phyloP scores from a whole-genome alignment of 805 yeast genomes.

The Starmerella stigmatis region DNA sequence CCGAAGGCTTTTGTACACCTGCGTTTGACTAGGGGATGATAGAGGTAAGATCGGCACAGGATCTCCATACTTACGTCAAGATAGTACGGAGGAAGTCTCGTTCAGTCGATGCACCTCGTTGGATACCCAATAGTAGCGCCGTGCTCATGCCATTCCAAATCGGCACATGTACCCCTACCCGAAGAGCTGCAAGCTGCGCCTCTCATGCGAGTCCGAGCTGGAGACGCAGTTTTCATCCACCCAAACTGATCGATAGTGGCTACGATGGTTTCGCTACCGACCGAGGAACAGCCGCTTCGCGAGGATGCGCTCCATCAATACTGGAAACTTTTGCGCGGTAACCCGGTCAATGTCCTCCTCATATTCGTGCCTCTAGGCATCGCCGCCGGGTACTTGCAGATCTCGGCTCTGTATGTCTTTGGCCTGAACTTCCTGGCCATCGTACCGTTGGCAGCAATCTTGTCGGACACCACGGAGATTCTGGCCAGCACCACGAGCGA shows the following conservation, averaged over 20 bases:
- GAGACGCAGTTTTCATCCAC: not conserved
- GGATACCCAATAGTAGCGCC: too few relatives aligned
- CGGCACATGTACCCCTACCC: not conserved
- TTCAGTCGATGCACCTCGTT: too few relatives aligned
- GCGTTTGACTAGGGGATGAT: too few relatives aligned
- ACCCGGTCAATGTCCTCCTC: conserved; percentile 54
- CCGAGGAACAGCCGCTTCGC: not conserved
- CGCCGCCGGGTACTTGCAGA: conserved; percentile 50
- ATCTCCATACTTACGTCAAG: too few relatives aligned
- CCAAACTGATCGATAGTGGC: not conserved
- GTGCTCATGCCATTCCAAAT: not conserved
- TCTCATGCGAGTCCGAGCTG: not conserved
- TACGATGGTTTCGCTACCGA: conserved; percentile 3
- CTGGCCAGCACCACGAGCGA: conserved; percentile 79
- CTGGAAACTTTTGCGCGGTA: conserved; percentile 15
- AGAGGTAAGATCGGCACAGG: too few relatives aligned
- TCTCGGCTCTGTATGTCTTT: conserved; percentile 50
- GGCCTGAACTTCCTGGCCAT: conserved; percentile 77
- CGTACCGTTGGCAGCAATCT: conserved; percentile 79
- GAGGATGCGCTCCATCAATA: conserved; percentile 6
- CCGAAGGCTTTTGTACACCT: too few relatives aligned
- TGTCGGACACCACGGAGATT: conserved; percentile 91
- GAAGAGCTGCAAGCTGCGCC: conserved; percentile 3
- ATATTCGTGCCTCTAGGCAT: conserved; percentile 85
- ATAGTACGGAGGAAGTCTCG: too few relatives aligned